Evolutionary conservation across 2,329 filamentous ascomycete genomes (phyloP).

Genomic region (Fusarium staphyleae): DNA sequence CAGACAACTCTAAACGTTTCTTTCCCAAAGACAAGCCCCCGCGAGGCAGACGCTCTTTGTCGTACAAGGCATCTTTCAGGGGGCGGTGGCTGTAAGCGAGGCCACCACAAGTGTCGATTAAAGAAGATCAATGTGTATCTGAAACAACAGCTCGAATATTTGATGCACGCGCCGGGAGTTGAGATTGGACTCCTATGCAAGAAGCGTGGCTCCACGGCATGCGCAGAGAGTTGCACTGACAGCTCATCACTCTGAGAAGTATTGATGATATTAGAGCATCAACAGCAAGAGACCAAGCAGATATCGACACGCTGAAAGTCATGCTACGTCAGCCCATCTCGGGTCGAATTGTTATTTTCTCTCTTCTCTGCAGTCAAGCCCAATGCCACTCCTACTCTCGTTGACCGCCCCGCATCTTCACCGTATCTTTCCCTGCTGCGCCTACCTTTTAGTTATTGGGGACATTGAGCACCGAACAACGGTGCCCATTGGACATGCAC

Average conservation of each 20-base stretch:
- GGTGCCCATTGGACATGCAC: constrained; percentile 12
- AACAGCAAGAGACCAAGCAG: constrained; percentile 17
- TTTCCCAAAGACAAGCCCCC: no score
- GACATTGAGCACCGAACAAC: neutral
- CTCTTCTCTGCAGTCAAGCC: neutral
- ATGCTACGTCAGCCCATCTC: constrained; percentile 18
- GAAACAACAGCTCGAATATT: constrained; percentile 20
- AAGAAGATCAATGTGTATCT: constrained; percentile 5
- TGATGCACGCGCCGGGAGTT: constrained; percentile 12
- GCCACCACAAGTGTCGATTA: no score
- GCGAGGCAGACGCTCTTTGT: no score
- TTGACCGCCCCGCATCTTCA: constrained; percentile 11
- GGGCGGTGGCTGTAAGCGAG: no score
- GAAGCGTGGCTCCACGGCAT: constrained; percentile 38
- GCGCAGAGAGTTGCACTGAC: constrained; percentile 33
- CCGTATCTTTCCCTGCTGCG: constrained; percentile 2
- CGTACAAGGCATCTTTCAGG: no score
- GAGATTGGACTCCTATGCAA: constrained; percentile 28
- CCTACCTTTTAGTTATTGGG: neutral
- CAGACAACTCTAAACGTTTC: constrained; percentile 15
- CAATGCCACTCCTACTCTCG: neutral
- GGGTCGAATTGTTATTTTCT: constrained; percentile 20
- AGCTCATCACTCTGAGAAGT: constrained; percentile 35
- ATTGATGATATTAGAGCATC: no score
- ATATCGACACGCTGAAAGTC: constrained; percentile 23